phyloP scores from a whole-genome alignment of 1,284 basidiomycete species.

The Tilletia indica region DNA sequence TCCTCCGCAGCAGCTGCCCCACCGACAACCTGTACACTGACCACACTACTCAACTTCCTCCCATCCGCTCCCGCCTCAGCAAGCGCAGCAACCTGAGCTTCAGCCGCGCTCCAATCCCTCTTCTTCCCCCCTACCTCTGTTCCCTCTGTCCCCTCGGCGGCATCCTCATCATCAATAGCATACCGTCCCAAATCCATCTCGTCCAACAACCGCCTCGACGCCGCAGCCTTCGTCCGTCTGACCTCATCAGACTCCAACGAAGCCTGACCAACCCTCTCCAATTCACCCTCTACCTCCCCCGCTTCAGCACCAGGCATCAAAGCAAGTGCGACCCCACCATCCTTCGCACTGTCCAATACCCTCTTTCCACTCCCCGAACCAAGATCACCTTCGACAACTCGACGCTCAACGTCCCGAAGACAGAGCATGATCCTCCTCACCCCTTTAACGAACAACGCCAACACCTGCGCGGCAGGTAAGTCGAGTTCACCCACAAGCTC shows the following conservation, averaged over 20 bases:
- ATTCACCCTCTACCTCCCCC: constrained; percentile 39
- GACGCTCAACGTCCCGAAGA: constrained; percentile 76
- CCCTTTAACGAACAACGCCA: constrained; percentile 89
- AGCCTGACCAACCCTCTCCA: constrained; percentile 36
- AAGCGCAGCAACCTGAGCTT: constrained; percentile 34
- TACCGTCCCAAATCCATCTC: constrained; percentile 43
- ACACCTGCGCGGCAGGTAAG: constrained; percentile 77
- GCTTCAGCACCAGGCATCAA: constrained; percentile 37
- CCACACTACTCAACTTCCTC: constrained; percentile 13
- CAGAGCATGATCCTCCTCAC: constrained; percentile 79
- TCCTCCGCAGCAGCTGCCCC: not conserved
- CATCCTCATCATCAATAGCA: constrained; percentile 34
- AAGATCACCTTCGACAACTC: constrained; percentile 26
- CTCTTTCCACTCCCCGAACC: constrained; percentile 23
- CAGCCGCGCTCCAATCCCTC: constrained; percentile 46
- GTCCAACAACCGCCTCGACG: constrained; percentile 38
- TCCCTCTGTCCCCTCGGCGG: constrained; percentile 17
- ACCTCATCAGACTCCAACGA: constrained; percentile 30
- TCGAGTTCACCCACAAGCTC: constrained; percentile 64
- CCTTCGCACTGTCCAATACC: constrained; percentile 17
- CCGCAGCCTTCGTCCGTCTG: constrained; percentile 17
- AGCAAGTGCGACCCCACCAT: constrained; percentile 18
- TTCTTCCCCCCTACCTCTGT: not conserved
- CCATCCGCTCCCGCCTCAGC: not conserved
- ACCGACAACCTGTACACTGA: not conserved